Base-by-base conservation (phyloP, 1,284 basidiomycete species). In the Pisolithus thermaeus region DNA sequence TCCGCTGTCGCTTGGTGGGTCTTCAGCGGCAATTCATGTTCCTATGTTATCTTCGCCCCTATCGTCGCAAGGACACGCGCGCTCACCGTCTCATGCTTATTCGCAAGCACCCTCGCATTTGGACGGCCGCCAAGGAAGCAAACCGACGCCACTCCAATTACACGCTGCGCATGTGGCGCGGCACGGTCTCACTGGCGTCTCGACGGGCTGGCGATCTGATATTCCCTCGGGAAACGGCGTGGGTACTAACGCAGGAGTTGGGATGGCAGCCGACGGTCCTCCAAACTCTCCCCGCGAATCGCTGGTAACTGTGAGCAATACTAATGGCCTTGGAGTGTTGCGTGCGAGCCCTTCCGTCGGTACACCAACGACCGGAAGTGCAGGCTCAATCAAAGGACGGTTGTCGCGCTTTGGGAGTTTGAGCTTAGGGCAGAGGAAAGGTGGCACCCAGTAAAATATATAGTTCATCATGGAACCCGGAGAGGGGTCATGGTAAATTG, bases 171-270 rank as follows among this genome's bases (percentile, higher is more conserved):
- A 90, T 57, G 74, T 91, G 8, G 80, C 87, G 16, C 77, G 85
- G 28, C 86, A 91, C 59, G 89, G 88, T 3, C 84, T 91, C 67
- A 84, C 81, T 46, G 87, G 84, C 1, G 83, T 91, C 2, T 78
- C 87, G 18, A 86, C 83, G 2, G 83, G 83, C 6, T 87, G 84
- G 40, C 87, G 84, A 12, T 80, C 78, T 27, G 84, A 87, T 42
- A 72, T 68, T 41, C 25, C 14, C 2, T 8, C 76, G 1, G 67
- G 81, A 12, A 76, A 73, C 3, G 81, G 77, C 12, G 27, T 18
- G 12, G 39, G 18, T 41, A 22, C 39, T 22, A 23, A 14, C 20
- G 9, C 39, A 41, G 39, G 39, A 11, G 25, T 23, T 41, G 39
- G 39, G 14, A 14, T 14, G 12, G 12, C 12, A 35, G 42, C 16